Conservation (phyloP, 2,329 filamentous ascomycete species). For the Fusarium avenaceum region DNA sequence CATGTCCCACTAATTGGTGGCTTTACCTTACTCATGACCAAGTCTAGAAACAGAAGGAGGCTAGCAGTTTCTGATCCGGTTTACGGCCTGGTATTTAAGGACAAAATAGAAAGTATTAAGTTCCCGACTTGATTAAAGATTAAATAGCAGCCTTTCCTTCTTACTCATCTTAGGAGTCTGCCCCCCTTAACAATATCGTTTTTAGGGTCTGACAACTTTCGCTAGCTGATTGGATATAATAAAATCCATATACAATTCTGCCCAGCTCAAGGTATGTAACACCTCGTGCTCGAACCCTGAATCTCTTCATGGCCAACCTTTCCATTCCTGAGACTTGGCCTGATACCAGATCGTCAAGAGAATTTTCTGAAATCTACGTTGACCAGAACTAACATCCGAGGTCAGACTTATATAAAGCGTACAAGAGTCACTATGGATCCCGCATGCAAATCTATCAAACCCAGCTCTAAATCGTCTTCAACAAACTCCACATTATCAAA, state of each 20-base stretch:
- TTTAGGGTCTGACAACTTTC: neutral
- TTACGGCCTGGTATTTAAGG: slow-evolving; percentile 5
- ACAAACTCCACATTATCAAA: slow-evolving; percentile 44
- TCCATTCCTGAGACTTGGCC: too few relatives aligned
- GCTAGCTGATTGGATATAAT: neutral
- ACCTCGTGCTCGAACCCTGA: too few relatives aligned
- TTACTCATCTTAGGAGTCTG: neutral
- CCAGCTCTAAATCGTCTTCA: slow-evolving; percentile 40
- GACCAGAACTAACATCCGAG: neutral
- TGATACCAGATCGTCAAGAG: neutral
- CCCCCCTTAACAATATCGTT: too few relatives aligned
- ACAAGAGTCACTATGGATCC: slow-evolving; percentile 13
- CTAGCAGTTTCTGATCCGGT: neutral
- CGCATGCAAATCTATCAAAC: slow-evolving; percentile 31
- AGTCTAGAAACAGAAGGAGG: neutral
- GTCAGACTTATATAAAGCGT: neutral
- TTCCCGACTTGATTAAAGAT: neutral
- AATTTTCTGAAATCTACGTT: neutral
- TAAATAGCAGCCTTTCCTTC: slow-evolving; percentile 8
- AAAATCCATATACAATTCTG: neutral
- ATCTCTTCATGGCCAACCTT: too few relatives aligned
- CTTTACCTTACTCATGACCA: neutral
- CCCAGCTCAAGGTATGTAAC: neutral
- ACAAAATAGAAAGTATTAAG: neutral
- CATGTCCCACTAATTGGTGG: neutral